Evolutionary conservation across 2,329 filamentous ascomycete species (phyloP).

Genomic region (Lasiodiplodia citricola): DNA sequence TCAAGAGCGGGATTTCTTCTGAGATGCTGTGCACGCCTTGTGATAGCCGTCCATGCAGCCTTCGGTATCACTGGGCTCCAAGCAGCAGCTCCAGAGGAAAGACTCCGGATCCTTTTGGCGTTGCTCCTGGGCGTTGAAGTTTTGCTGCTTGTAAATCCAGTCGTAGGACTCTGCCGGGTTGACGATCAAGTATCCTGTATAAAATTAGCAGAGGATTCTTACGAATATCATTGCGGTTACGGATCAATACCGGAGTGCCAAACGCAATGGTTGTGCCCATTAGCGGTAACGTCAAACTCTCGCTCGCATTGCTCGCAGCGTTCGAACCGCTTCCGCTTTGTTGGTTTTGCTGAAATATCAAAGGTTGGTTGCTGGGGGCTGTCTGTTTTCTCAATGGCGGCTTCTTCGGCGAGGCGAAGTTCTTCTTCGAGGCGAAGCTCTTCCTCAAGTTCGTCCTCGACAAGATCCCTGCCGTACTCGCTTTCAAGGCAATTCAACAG

Average conservation of each 20-base stretch:
- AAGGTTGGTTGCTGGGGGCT: not conserved
- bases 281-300: constrained; percentile 8
- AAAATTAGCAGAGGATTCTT: not conserved
- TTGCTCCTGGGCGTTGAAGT: constrained; percentile 36
- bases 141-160: not conserved
- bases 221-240: not conserved
- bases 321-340: not conserved
- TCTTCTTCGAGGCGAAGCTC: not conserved
- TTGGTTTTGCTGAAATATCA: not conserved
- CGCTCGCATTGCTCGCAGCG: not conserved
- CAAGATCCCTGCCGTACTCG: not conserved
- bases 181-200: not conserved
- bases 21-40: not conserved
- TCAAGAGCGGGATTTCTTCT: not conserved
- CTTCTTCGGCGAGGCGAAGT: not conserved
- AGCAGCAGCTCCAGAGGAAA: constrained; percentile 40
- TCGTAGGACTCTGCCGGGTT: not conserved
- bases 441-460: not conserved
- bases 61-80: not conserved
- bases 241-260: constrained; percentile 8
- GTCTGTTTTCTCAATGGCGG: not conserved
- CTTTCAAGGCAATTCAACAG: not conserved
- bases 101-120: constrained; percentile 34
- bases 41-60: not conserved
- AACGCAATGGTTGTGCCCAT: not conserved